phyloP scores from a whole-genome alignment of 768 basidiomycete genomes.

The Tulasnella sp. region DNA sequence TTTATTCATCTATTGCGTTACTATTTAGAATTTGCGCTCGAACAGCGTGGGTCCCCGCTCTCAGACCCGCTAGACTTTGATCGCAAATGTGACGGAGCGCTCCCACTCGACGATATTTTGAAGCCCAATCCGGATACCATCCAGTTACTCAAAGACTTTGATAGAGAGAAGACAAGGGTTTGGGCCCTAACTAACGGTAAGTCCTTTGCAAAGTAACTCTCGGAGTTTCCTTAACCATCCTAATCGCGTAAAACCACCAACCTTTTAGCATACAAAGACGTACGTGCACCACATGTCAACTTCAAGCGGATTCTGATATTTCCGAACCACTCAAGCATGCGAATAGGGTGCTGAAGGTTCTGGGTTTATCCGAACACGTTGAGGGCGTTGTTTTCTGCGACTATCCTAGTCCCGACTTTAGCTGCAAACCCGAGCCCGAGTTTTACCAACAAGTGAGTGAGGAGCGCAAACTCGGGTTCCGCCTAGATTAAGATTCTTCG shows the following conservation, averaged over 20 bases:
- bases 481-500: constrained; percentile 14
- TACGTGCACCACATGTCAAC: not conserved
- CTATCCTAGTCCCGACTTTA: constrained; percentile 60
- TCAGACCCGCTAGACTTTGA: constrained; percentile 81
- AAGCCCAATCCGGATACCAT: constrained; percentile 57
- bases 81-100: constrained; percentile 72
- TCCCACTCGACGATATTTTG: constrained; percentile 78
- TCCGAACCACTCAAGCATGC: constrained; percentile 58
- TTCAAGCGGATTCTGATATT: not conserved
- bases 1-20: not conserved
- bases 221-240: not conserved
- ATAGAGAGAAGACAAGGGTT: constrained; percentile 68
- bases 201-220: constrained; percentile 33
- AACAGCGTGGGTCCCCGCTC: constrained; percentile 27
- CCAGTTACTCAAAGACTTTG: constrained; percentile 71
- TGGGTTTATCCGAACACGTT: constrained; percentile 66
- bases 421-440: constrained; percentile 74
- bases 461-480: not conserved
- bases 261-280: not conserved
- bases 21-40: not conserved
- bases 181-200: constrained; percentile 90
- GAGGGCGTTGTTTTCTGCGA: constrained; percentile 76
- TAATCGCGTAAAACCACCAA: constrained; percentile 19
- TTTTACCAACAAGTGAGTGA: constrained; percentile 58
- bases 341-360: constrained; percentile 67